A percentile compares a stretch with the other conserved stretches of the same genome.
Conservation (phyloP, 805 yeast species). For the Wickerhamiella allomyrinae region DNA sequence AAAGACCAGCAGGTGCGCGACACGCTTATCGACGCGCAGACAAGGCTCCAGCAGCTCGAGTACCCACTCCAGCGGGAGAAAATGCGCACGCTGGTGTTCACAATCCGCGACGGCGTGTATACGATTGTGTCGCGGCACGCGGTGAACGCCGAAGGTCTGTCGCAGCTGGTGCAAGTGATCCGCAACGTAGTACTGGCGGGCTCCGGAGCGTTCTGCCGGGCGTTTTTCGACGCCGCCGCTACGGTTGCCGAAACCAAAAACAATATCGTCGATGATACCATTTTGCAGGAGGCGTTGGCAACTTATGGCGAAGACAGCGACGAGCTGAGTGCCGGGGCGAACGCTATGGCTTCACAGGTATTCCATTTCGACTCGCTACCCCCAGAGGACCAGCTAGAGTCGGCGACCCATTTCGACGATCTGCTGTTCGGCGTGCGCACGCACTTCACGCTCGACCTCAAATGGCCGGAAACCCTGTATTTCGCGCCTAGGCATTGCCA, state of each 20-base stretch:
- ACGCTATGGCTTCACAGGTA: neutral
- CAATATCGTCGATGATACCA: neutral
- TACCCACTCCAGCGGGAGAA: neutral
- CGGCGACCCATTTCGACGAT: slow-evolving; percentile 13
- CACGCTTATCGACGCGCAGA: neutral
- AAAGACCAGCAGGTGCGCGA: neutral
- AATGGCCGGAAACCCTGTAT: slow-evolving; percentile 14
- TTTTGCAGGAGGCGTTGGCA: slow-evolving; percentile 5
- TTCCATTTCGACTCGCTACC: slow-evolving; percentile 1
- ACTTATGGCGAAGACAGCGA: slow-evolving; percentile 7
- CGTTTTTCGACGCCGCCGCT: neutral
- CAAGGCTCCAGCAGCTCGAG: neutral
- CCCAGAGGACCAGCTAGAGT: slow-evolving; percentile 1
- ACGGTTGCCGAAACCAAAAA: too few species aligned
- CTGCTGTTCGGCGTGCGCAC: slow-evolving; percentile 9
- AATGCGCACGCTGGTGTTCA: neutral
- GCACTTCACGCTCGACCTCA: slow-evolving; percentile 7
- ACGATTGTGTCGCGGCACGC: neutral
- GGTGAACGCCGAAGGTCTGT: neutral
- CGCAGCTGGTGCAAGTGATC: slow-evolving; percentile 8
- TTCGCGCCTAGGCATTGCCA: neutral
- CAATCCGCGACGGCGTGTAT: neutral
- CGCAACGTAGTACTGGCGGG: slow-evolving; percentile 11
- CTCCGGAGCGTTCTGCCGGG: slow-evolving; percentile 10
- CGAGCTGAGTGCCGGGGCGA: slow-evolving; percentile 2